These are phyloP conservation scores for Rhododendron ovatum DNA, from an alignment of 148 eudicot genomes.

Conservation along the genomic window DNA sequence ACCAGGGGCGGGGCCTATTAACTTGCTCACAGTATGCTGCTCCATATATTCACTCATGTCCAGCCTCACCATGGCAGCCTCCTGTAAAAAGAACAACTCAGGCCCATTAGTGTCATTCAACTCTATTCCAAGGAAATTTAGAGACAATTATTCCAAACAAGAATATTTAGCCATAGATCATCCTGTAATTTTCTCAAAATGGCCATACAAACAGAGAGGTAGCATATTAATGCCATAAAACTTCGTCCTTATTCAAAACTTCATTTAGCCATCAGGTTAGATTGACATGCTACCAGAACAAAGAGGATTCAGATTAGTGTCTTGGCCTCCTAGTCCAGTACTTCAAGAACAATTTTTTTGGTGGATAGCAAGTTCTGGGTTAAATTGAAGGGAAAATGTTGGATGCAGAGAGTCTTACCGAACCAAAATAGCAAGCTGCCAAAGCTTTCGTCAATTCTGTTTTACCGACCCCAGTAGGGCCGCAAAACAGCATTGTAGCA, in stretches of 20 bases:
- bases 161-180: not conserved
- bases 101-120: not conserved
- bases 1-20: constrained; percentile 62
- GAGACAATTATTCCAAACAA: not conserved
- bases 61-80: constrained; percentile 51
- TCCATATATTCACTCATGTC: constrained; percentile 73
- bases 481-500: constrained; percentile 60
- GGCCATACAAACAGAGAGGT: not conserved
- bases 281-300: not conserved
- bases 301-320: not conserved
- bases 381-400: not conserved
- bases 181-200: not conserved
- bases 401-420: constrained; percentile 30
- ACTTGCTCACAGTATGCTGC: constrained; percentile 59
- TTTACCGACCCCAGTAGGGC: constrained; percentile 65
- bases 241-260: not conserved
- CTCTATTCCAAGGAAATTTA: not conserved
- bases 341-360: not conserved
- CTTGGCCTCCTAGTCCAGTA: not conserved
- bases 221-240: not conserved
- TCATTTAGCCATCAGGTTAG: not conserved
- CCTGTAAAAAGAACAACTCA: constrained; percentile 20
- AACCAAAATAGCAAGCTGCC: constrained; percentile 53
- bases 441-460: constrained; percentile 60
- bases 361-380: not conserved